Evolutionary conservation across 768 basidiomycete species (phyloP), one percentile per base, ranked within the genome.

Genomic region (Russula earlei): DNA sequence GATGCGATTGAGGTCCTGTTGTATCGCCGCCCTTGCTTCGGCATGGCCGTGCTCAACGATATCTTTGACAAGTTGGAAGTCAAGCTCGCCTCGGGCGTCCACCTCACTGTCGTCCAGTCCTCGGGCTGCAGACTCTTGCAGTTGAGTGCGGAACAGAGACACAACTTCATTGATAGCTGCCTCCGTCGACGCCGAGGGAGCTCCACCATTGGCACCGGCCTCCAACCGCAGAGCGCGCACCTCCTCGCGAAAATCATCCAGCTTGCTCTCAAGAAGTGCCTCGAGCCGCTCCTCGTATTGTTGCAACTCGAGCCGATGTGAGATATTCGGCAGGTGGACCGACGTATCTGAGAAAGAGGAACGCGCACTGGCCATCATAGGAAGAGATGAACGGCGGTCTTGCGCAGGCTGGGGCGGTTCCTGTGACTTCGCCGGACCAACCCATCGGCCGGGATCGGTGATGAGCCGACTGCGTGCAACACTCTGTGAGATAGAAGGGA

Each of bases 1-100:
- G 19, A 82, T 64, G 25, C 75, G 72, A 19, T 71, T 72, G n/a
- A 89, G 68, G 62, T 89, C 85, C 10, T 70, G 76, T 65, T 80
- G 80, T 53, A 92, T 66, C 14, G 76, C 63, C 2, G 74, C 70
- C 1, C 82, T 69, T n/a, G 82, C 68, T 55, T 86, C 80, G 37
- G 77, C 73, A 34, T 87, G 82, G 12, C 81, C 79, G 62, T 85
- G 78, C 59, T 87, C 80, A 20, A 91, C 72, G 36, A 82, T 72
- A 56, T 81, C 81, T 64, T 78, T 84, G 65, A 91, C 76, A 58
- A 87, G 71, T 64, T 88, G 84, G 66, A 88, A 81, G 69, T 91
- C 88, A 24, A 89, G 69, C 60, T 91, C 87, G 19, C 84, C 86
- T 29, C 81, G 79, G 22, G 84, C 86, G 63, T 88, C 85, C 70